Percentiles rank a stretch among this genome's conserved stretches.
phyloP scores from a whole-genome alignment of 306 rosid genomes.

The Pyrus communis region DNA sequence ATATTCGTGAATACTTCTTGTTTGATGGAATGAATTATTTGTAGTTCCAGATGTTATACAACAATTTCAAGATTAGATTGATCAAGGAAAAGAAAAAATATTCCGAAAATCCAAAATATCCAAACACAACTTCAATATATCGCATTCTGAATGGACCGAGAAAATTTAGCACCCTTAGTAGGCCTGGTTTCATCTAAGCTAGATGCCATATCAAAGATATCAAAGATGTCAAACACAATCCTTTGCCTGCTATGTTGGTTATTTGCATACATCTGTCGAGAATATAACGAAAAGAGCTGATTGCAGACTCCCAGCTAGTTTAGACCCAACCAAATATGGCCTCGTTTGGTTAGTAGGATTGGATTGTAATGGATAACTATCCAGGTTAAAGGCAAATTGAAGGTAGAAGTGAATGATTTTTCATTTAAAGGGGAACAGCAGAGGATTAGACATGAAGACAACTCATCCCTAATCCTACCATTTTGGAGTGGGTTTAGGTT shows the following conservation, averaged over 20 bases:
- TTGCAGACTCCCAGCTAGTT: not conserved
- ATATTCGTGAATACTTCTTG: conserved; percentile 7
- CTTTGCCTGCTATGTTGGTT: not conserved
- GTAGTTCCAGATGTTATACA: not conserved
- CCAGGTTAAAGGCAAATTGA: no score
- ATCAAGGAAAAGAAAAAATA: not conserved
- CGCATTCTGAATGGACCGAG: not conserved
- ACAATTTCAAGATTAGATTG: not conserved
- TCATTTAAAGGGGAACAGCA: no score
- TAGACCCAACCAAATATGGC: not conserved
- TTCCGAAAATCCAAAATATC: not conserved
- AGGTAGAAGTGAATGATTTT: no score
- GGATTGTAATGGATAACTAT: no score
- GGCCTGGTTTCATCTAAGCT: not conserved
- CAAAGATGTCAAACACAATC: not conserved
- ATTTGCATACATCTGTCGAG: not conserved
- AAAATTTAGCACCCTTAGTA: not conserved
- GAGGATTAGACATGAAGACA: no score
- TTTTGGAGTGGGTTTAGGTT: no score
- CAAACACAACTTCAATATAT: not conserved
- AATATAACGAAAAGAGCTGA: not conserved
- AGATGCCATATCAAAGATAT: not conserved
- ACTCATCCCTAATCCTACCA: no score
- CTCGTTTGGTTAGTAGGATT: no score
- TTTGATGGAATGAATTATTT: not conserved